Percentiles rank a stretch among this genome's conserved stretches.
phyloP scores from a whole-genome alignment of 768 basidiomycete genomes.

The Cyclocybe cylindracea region DNA sequence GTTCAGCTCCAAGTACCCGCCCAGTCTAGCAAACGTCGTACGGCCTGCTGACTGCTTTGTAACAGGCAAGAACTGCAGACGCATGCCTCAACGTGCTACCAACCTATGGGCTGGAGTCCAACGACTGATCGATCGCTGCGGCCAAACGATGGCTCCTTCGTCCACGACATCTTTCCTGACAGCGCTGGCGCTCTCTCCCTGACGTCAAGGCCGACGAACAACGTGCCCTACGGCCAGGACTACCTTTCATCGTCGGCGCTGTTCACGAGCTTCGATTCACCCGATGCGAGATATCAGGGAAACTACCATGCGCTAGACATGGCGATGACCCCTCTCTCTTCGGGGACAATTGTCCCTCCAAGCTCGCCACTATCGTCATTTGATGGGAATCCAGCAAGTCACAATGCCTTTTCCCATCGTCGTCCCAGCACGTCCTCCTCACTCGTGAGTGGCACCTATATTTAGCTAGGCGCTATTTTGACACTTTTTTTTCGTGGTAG shows the following conservation, averaged over 20 bases:
- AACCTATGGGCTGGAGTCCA: slow-evolving; percentile 14
- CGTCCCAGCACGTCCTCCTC: slow-evolving; percentile 22
- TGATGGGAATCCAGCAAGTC: slow-evolving; percentile 19
- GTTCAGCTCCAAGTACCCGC: slow-evolving; percentile 20
- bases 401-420: slow-evolving; percentile 19
- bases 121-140: slow-evolving; percentile 5
- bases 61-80: slow-evolving; percentile 20
- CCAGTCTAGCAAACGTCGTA: too few relatives aligned
- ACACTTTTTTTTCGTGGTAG: slow-evolving; percentile 12
- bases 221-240: slow-evolving; percentile 10
- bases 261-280: slow-evolving; percentile 18
- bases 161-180: slow-evolving; percentile 2
- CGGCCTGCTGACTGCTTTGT: too few relatives aligned
- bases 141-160: slow-evolving; percentile 8
- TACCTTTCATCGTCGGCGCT: slow-evolving; percentile 11
- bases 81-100: slow-evolving; percentile 20
- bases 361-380: slow-evolving; percentile 18
- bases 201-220: background rate
- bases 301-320: slow-evolving; percentile 16
- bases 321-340: slow-evolving; percentile 16
- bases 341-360: slow-evolving; percentile 16
- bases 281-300: slow-evolving; percentile 16
- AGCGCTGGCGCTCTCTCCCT: slow-evolving; percentile 1
- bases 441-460: slow-evolving; percentile 17
- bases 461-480: slow-evolving; percentile 8